Evolutionary conservation across 257 asterid genomes (phyloP).

Genomic region (Ballota nigra): DNA sequence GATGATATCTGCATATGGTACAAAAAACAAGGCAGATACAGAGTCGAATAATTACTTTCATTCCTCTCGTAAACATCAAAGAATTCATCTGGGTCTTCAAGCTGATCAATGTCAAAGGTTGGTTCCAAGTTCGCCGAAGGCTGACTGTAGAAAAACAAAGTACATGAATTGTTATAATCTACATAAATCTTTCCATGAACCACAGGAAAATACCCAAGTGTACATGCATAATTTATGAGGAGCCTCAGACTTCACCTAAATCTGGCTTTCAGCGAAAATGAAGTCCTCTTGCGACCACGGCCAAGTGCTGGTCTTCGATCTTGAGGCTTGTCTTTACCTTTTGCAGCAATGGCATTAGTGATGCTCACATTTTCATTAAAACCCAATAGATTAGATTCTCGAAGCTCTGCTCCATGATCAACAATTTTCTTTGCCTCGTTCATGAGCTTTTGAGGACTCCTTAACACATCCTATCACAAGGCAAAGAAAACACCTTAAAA

Average conservation of each 20-base stretch:
- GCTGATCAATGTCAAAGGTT: conserved; percentile 38
- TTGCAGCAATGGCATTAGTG: conserved; percentile 35
- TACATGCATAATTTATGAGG: neutral
- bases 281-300: conserved; percentile 58
- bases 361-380: conserved; percentile 36
- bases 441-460: conserved; percentile 59
- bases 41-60: conserved; percentile 51
- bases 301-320: conserved; percentile 81
- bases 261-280: conserved; percentile 55
- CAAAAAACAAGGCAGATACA: neutral
- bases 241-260: conserved; percentile 41
- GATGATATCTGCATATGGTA: conserved; percentile 8
- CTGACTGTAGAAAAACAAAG: conserved; percentile 45
- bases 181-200: neutral
- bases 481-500: conserved; percentile 12
- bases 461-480: conserved; percentile 32
- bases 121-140: conserved; percentile 48
- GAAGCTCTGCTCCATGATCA: conserved; percentile 53
- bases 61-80: conserved; percentile 59
- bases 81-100: conserved; percentile 68
- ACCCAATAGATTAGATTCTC: conserved; percentile 37
- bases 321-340: conserved; percentile 50
- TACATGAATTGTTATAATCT: conserved; percentile 15
- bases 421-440: conserved; percentile 72
- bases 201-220: neutral